Percentiles rank a stretch among this genome's conserved stretches.
Evolutionary conservation across 1,284 basidiomycete species (phyloP).

Genomic region (Ceratobasidium sp.): DNA sequence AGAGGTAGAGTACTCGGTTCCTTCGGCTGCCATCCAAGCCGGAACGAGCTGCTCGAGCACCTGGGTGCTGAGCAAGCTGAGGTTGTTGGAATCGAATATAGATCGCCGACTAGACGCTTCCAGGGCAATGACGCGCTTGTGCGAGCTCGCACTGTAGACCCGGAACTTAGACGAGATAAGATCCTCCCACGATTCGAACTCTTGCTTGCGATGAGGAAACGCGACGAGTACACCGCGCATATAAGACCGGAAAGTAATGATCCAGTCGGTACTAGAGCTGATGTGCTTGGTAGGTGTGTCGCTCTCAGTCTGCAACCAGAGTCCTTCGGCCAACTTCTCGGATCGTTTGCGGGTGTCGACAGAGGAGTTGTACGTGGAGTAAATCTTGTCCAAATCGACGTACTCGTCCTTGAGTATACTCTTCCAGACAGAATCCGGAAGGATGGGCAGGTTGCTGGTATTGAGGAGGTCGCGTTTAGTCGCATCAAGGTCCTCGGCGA

Average conservation of each 20-base stretch:
- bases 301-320: constrained; percentile 1
- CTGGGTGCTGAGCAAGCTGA: background rate
- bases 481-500: no score
- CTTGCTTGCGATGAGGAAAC: background rate
- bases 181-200: background rate
- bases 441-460: constrained; percentile 10
- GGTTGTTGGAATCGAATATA: background rate
- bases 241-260: background rate
- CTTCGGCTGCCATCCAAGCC: background rate
- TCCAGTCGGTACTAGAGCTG: background rate
- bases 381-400: constrained; percentile 43
- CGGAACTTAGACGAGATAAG: background rate
- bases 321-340: background rate
- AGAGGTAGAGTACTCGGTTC: no score
- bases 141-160: background rate
- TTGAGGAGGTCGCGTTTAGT: no score
- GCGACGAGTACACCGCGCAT: background rate
- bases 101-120: background rate
- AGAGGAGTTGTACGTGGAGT: constrained; percentile 7
- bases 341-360: background rate
- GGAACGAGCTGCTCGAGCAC: background rate
- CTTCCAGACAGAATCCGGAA: constrained; percentile 41
- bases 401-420: constrained; percentile 25
- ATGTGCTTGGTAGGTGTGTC: background rate
- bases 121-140: background rate